A percentile compares a stretch with the other conserved stretches of the same genome.
Conservation (phyloP, 768 basidiomycete genomes). For the Imleria badia region DNA sequence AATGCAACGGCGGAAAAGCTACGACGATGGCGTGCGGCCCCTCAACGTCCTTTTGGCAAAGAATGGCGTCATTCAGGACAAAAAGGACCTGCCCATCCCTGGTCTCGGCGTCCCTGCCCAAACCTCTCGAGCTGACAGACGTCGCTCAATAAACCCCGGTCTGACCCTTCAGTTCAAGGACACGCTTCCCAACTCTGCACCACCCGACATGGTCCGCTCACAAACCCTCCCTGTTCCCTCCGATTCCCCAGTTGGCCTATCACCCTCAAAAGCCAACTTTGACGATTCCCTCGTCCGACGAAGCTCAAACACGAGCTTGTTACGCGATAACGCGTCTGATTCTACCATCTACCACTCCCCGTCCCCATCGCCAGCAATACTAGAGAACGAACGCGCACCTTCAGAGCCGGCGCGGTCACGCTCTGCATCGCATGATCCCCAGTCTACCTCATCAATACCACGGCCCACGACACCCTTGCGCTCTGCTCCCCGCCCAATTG, state of each 20-base stretch:
- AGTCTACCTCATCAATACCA: background rate
- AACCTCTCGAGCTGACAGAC: slow-evolving; percentile 42
- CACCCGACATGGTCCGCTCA: slow-evolving; percentile 32
- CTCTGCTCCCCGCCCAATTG: slow-evolving; percentile 23
- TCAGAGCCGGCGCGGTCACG: slow-evolving; percentile 43
- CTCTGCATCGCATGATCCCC: slow-evolving; percentile 35
- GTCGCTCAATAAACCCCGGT: slow-evolving; percentile 57
- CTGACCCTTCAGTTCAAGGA: slow-evolving; percentile 35
- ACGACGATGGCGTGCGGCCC: slow-evolving; percentile 43
- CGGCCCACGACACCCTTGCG: slow-evolving; percentile 20
- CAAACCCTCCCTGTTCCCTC: slow-evolving; percentile 27
- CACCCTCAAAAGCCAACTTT: slow-evolving; percentile 16
- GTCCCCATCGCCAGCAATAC: slow-evolving; percentile 38
- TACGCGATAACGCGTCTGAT: slow-evolving; percentile 28
- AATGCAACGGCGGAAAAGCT: slow-evolving; percentile 40
- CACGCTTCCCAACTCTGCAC: slow-evolving; percentile 9
- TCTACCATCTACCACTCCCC: slow-evolving; percentile 36
- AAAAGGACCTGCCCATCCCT: slow-evolving; percentile 6
- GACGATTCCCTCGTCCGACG: slow-evolving; percentile 18
- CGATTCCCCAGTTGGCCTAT: slow-evolving; percentile 24
- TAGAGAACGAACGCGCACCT: slow-evolving; percentile 33
- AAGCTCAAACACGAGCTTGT: slow-evolving; percentile 25
- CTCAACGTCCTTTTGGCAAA: slow-evolving; percentile 35
- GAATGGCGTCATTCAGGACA: slow-evolving; percentile 10
- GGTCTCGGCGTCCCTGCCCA: slow-evolving; percentile 29